Base-by-base conservation (phyloP, 495 filamentous ascomycete species). In the Copromyces sp. region DNA sequence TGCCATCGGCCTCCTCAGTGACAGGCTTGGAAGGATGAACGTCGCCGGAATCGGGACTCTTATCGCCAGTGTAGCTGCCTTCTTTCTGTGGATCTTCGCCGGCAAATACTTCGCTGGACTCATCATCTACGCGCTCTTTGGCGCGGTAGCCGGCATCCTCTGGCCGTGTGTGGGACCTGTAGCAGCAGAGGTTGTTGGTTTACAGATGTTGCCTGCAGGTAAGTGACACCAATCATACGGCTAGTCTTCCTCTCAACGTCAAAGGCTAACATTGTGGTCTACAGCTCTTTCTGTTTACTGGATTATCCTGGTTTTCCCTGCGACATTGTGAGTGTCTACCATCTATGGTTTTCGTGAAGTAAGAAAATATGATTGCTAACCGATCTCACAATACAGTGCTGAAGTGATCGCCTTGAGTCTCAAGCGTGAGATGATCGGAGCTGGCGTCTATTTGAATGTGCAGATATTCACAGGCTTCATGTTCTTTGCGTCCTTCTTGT, bases 381-480 rank as follows among this genome's bases (percentile, higher is more conserved):
- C 71, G 69, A 72, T 47, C 12, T 38, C 14, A 35, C 12, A 40
- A 7, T 12, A 29, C 42, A 80, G 78, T 72, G 87, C 90, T 42
- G 93, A 95, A 75, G 86, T 90, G 0, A 94, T 94, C 77, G 92
- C 84, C 2, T 83, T 95, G n/a, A 83, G 89, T 71, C 86, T 95
- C 71, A 82, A 87, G 53, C 53, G 53, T 29, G 29, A 65, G 71
- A 81, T 83, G 37, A 74, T 86, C 29, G 82, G 83, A 0, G 65
- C 79, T 9, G 69, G 77, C 70, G 82, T 80, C 17, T 85, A 84
- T 40, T 72, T 84, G 17, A 44, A 84, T 69, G 83, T 83, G 32
- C 83, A 85, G 41, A 68, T 81, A 12, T 82, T 84, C 70, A 79
- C 81, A 2, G 83, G 77, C 7, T 73, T 79, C 45, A 73, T 84